These are phyloP conservation scores for Megacollybia marginata DNA, from an alignment of 768 basidiomycete genomes.

Conservation along the genomic window DNA sequence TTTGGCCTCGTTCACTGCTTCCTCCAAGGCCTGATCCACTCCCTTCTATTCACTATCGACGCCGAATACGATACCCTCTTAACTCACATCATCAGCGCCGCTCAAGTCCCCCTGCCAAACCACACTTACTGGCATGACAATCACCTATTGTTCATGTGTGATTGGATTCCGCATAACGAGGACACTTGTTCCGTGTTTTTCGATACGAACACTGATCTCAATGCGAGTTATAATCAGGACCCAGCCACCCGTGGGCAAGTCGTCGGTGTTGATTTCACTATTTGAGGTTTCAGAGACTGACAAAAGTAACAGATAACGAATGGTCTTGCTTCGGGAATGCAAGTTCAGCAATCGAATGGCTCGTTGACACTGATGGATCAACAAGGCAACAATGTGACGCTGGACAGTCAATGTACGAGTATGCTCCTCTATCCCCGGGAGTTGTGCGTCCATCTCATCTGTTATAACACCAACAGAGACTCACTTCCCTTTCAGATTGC, in stretches of 20 bases:
- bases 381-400: conserved; percentile 10
- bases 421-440: conserved; percentile 37
- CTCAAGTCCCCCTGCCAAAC: conserved; percentile 26
- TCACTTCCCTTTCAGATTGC: conserved; percentile 22
- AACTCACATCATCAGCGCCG: conserved; percentile 26
- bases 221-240: background rate
- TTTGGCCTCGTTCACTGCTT: conserved; percentile 45
- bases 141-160: conserved; percentile 34
- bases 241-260: conserved; percentile 5
- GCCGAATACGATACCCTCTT: conserved; percentile 29
- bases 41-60: conserved; percentile 40
- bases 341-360: background rate
- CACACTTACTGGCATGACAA: conserved; percentile 28
- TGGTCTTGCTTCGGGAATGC: background rate
- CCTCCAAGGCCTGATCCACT: conserved; percentile 43
- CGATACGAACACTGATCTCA: conserved; percentile 8
- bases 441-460: conserved; percentile 24
- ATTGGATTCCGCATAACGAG: conserved; percentile 29
- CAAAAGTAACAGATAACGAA: background rate
- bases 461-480: background rate
- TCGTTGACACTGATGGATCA: conserved; percentile 18
- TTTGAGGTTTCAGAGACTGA: background rate
- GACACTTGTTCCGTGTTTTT: conserved; percentile 29
- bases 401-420: conserved; percentile 35
- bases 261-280: background rate